These are phyloP conservation scores for Phtheirospermum japonicum DNA, from an alignment of 257 asterid species.

Conservation along the genomic window DNA sequence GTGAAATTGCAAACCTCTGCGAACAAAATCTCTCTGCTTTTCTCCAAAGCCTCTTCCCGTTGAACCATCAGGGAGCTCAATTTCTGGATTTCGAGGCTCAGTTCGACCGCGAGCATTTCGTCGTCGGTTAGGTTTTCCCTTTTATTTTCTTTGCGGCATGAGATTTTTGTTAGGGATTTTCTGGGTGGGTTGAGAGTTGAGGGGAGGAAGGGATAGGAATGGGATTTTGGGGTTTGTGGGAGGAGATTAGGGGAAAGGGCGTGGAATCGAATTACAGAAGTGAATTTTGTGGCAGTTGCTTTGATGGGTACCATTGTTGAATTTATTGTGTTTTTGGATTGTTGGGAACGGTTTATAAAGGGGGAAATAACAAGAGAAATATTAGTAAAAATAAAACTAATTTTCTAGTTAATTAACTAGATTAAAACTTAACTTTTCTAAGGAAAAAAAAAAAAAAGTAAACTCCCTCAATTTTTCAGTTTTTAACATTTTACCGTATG, in stretches of 20 bases:
- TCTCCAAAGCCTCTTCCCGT: conserved; percentile 58
- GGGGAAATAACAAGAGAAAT: not conserved
- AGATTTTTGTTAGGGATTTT: conserved; percentile 29
- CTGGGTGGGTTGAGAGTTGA: conserved; percentile 20
- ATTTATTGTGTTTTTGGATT: not conserved
- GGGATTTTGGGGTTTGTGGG: conserved; percentile 26
- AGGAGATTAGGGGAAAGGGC: conserved; percentile 33
- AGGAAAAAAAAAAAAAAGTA: no score
- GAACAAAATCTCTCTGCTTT: conserved; percentile 67
- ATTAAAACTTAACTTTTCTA: no score
- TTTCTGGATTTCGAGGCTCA: conserved; percentile 42
- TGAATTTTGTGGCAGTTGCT: conserved; percentile 32
- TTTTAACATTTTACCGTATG: no score
- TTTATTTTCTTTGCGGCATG: conserved; percentile 42
- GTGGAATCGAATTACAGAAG: conserved; percentile 26
- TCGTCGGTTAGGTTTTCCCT: conserved; percentile 36
- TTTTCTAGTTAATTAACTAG: no score
- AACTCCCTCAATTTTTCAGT: no score
- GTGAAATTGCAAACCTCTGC: conserved; percentile 47
- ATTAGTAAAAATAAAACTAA: no score
- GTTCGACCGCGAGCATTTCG: conserved; percentile 43
- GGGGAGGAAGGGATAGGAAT: conserved; percentile 20
- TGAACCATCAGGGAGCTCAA: conserved; percentile 34
- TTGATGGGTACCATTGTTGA: conserved; percentile 12
- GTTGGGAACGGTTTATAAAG: no score